phyloP scores from a whole-genome alignment of 1,284 basidiomycete genomes.

The Entoloma clypeatum region DNA sequence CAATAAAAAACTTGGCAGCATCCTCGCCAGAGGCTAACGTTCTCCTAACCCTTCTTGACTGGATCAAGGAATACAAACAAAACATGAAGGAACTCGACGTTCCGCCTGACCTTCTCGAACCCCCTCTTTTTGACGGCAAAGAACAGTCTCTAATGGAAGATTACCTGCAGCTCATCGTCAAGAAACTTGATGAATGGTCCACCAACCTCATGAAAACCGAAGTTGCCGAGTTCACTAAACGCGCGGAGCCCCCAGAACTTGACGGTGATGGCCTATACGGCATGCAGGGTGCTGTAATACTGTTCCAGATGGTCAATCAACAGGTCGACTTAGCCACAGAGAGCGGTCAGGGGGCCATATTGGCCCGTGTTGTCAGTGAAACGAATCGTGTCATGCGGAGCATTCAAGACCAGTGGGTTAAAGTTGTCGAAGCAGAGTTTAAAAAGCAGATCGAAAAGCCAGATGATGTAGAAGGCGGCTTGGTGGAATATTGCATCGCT shows the following conservation, averaged over 20 bases:
- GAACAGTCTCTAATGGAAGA: slow-evolving; percentile 94
- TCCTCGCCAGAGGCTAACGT: slow-evolving; percentile 84
- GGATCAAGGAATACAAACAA: slow-evolving; percentile 93
- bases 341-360: slow-evolving; percentile 91
- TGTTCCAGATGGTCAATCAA: slow-evolving; percentile 99
- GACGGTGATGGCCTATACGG: slow-evolving; percentile 90
- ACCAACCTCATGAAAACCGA: slow-evolving; percentile 93
- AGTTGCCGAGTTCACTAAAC: slow-evolving; percentile 77
- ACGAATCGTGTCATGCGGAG: slow-evolving; percentile 86
- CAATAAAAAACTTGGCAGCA: slow-evolving; percentile 69
- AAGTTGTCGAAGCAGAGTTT: slow-evolving; percentile 80
- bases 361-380: slow-evolving; percentile 89
- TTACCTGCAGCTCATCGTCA: slow-evolving; percentile 90
- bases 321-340: slow-evolving; percentile 95
- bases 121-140: slow-evolving; percentile 89
- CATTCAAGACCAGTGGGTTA: slow-evolving; percentile 89
- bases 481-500: slow-evolving; percentile 96
- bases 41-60: slow-evolving; percentile 84
- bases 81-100: slow-evolving; percentile 94
- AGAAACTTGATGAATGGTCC: slow-evolving; percentile 98
- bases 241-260: slow-evolving; percentile 84
- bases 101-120: slow-evolving; percentile 77
- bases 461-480: slow-evolving; percentile 82
- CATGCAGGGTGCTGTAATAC: slow-evolving; percentile 88
- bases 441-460: slow-evolving; percentile 87